Conservation (phyloP, 1,139 yeast genomes). For the Saccharomyces uvarum region DNA sequence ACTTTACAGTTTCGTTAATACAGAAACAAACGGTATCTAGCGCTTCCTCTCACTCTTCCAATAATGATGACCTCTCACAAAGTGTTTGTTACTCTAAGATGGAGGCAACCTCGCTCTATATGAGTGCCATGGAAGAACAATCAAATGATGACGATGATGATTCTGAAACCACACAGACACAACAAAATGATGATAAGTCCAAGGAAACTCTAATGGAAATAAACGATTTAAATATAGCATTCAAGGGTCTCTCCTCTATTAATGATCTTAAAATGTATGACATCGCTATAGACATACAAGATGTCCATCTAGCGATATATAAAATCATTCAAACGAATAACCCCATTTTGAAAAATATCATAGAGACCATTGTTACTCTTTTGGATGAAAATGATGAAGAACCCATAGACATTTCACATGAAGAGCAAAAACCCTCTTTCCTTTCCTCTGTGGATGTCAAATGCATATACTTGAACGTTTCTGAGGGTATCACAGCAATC, state of each 20-base stretch:
- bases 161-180: slow-evolving; percentile 5
- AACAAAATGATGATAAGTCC: slow-evolving; percentile 15
- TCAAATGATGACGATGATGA: background rate
- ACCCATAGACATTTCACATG: background rate
- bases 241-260: slow-evolving; percentile 46
- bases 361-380: background rate
- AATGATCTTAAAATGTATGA: slow-evolving; percentile 35
- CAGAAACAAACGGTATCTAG: background rate
- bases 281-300: slow-evolving; percentile 11
- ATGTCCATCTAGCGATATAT: slow-evolving; percentile 11
- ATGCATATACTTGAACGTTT: background rate
- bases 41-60: background rate
- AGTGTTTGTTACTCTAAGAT: slow-evolving; percentile 63
- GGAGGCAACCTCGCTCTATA: slow-evolving; percentile 66
- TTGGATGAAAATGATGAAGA: background rate
- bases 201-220: slow-evolving; percentile 22
- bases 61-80: slow-evolving; percentile 37
- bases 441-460: background rate
- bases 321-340: slow-evolving; percentile 11
- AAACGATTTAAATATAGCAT: slow-evolving; percentile 37
- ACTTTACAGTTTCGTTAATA: background rate
- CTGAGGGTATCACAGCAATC: background rate
- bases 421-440: background rate
- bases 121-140: slow-evolving; percentile 62
- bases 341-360: slow-evolving; percentile 4